phyloP scores from a whole-genome alignment of 441 rosid genomes.

The Arabidopsis lyrata region DNA sequence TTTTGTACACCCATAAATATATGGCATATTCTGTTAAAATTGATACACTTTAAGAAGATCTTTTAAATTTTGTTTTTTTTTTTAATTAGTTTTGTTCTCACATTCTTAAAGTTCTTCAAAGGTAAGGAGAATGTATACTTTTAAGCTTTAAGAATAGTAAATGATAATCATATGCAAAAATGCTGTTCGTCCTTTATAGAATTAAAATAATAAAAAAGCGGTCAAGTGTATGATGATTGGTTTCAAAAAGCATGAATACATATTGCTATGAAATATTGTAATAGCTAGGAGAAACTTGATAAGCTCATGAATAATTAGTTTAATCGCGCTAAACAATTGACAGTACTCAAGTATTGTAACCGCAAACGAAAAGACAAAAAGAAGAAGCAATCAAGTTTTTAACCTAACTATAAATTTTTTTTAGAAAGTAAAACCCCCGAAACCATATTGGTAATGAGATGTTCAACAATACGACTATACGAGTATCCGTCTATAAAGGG shows the following conservation, averaged over 20 bases:
- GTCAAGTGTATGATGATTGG: slow-evolving; percentile 41
- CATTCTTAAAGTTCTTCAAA: slow-evolving; percentile 21
- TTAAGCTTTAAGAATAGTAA: slow-evolving; percentile 41
- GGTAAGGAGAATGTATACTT: slow-evolving; percentile 35
- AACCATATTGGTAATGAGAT: background rate
- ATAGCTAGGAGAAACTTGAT: background rate
- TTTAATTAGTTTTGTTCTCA: background rate
- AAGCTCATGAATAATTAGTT: slow-evolving; percentile 7
- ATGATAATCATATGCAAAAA: slow-evolving; percentile 32
- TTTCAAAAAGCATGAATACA: slow-evolving; percentile 22
- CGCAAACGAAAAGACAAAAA: background rate
- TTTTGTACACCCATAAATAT: too few relatives aligned
- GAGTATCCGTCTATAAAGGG: background rate
- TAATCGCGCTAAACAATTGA: background rate
- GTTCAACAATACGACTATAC: background rate
- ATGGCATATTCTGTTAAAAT: too few relatives aligned
- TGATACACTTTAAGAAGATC: background rate
- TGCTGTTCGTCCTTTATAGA: slow-evolving; percentile 30
- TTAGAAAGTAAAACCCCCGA: background rate
- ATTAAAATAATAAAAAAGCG: slow-evolving; percentile 14
- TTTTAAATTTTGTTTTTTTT: background rate
- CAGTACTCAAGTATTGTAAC: slow-evolving; percentile 5
- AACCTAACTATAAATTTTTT: background rate
- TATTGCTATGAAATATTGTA: background rate
- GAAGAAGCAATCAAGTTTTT: slow-evolving; percentile 1